Conservation (phyloP, 495 filamentous ascomycete species). For the Penicillium atrosanguineum region DNA sequence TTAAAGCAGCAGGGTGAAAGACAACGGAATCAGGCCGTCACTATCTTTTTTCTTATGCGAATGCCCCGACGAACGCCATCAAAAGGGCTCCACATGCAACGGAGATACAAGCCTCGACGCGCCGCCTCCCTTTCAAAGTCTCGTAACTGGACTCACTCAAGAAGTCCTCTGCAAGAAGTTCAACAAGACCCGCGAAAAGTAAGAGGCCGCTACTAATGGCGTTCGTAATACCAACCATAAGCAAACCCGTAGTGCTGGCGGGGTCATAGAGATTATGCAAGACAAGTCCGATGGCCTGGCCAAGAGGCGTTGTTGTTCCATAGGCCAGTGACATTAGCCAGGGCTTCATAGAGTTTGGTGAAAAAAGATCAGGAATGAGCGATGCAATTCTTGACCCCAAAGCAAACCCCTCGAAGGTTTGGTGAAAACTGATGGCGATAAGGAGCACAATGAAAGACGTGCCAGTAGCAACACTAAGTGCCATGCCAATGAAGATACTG, state of each 20-base stretch:
- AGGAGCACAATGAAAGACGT: slow-evolving; percentile 77
- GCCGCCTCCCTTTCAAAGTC: slow-evolving; percentile 62
- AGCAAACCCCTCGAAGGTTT: slow-evolving; percentile 79
- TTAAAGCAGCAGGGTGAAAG: background rate
- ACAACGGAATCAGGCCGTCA: background rate
- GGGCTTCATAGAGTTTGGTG: slow-evolving; percentile 55
- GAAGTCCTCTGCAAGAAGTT: slow-evolving; percentile 92
- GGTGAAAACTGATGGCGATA: slow-evolving; percentile 79
- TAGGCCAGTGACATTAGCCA: slow-evolving; percentile 97
- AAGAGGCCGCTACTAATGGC: slow-evolving; percentile 83
- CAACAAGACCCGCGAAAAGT: slow-evolving; percentile 87
- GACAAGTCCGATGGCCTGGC: slow-evolving; percentile 82
- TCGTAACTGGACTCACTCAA: slow-evolving; percentile 83
- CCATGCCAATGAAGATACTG: slow-evolving; percentile 87
- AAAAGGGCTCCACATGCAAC: slow-evolving; percentile 73
- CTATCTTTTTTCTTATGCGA: slow-evolving; percentile 53
- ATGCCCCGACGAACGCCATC: slow-evolving; percentile 89
- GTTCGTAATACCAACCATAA: slow-evolving; percentile 93
- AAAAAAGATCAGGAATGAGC: slow-evolving; percentile 54
- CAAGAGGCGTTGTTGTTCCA: slow-evolving; percentile 85
- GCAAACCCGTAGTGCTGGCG: slow-evolving; percentile 70
- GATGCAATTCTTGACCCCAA: slow-evolving; percentile 70
- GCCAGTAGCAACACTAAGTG: slow-evolving; percentile 76
- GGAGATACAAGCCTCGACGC: slow-evolving; percentile 71
- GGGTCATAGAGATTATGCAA: slow-evolving; percentile 86